Evolutionary conservation across 1,284 basidiomycete genomes (phyloP).

Genomic region (Pyrrhoderma lamaoense): DNA sequence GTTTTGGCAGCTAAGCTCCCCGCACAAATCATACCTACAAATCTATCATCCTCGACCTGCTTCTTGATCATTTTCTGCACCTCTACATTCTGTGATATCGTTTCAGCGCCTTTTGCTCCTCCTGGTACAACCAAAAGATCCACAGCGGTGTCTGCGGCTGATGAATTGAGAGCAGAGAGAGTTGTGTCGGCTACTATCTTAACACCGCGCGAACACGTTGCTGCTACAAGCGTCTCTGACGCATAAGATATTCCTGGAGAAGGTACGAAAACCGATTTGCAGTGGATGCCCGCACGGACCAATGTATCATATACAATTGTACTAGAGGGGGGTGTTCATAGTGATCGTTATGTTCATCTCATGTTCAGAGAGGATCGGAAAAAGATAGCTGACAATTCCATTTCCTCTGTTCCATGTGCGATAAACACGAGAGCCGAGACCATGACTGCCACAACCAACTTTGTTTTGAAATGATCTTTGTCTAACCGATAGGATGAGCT

Average conservation of each 20-base stretch:
- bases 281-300: constrained; percentile 61
- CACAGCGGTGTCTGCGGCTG: constrained; percentile 30
- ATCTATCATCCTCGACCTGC: constrained; percentile 54
- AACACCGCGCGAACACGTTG: constrained; percentile 66
- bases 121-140: constrained; percentile 76
- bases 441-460: constrained; percentile 32
- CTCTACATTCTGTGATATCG: constrained; percentile 49
- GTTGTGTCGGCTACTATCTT: constrained; percentile 61
- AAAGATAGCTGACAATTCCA: constrained; percentile 63
- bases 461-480: no score
- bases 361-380: constrained; percentile 1
- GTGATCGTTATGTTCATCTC: constrained; percentile 9
- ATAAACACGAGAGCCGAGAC: constrained; percentile 65
- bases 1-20: constrained; percentile 65
- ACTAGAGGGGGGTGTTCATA: no score
- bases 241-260: constrained; percentile 22
- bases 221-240: constrained; percentile 35
- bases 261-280: constrained; percentile 60
- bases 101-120: constrained; percentile 74
- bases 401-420: constrained; percentile 88
- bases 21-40: constrained; percentile 80
- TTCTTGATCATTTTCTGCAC: constrained; percentile 60
- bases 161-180: constrained; percentile 34
- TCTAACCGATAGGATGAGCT: no score
- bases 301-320: constrained; percentile 76